Evolutionary conservation across 1,139 yeast species (phyloP).

Genomic region (Lodderomyces margitis): DNA sequence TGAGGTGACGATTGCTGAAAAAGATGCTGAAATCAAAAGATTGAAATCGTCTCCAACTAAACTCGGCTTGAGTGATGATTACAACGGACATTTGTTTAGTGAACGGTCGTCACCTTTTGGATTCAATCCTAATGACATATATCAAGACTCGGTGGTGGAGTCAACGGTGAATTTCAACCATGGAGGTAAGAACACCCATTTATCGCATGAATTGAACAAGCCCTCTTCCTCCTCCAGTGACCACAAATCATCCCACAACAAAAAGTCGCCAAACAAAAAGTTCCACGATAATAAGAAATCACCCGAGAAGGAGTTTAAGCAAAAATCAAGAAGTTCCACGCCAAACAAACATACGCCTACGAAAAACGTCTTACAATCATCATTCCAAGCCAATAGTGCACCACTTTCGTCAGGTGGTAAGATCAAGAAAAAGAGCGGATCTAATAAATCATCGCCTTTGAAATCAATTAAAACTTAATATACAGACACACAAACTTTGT

Average conservation of each 20-base stretch:
- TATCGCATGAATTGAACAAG: too few species aligned
- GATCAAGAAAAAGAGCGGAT: slow-evolving; percentile 1
- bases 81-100: neutral
- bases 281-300: slow-evolving; percentile 6
- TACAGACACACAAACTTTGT: neutral
- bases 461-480: slow-evolving; percentile 2
- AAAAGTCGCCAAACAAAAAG: neutral
- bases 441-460: slow-evolving; percentile 6
- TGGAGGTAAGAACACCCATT: neutral
- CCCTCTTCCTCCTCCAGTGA: too few species aligned
- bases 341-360: slow-evolving; percentile 4
- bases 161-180: neutral
- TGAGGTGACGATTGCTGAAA: slow-evolving; percentile 2
- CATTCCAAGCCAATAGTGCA: neutral
- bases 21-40: slow-evolving; percentile 6
- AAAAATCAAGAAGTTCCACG: slow-evolving; percentile 6
- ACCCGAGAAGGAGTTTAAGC: too few species aligned
- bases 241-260: neutral
- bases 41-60: slow-evolving; percentile 2
- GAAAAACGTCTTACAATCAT: slow-evolving; percentile 5
- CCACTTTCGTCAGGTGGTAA: neutral
- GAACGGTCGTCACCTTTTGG: slow-evolving; percentile 4
- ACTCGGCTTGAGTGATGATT: neutral
- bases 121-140: slow-evolving; percentile 6
- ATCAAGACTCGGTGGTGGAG: slow-evolving; percentile 4